These are phyloP conservation scores for Dalbergia cultrata DNA, from an alignment of 306 rosid species.

Conservation along the genomic window DNA sequence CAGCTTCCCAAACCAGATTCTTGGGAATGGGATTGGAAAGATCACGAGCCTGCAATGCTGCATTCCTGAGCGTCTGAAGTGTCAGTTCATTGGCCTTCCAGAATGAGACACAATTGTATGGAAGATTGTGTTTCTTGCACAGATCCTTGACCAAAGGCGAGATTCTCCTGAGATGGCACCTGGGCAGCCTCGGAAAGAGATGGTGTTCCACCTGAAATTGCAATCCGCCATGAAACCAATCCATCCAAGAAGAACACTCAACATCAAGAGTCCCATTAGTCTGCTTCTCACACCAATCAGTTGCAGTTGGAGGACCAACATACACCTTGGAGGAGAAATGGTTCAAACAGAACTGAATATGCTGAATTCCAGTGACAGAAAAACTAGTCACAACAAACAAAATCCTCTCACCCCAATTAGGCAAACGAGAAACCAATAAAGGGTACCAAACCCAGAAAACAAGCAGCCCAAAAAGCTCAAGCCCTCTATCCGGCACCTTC, in stretches of 20 bases:
- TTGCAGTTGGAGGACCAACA: slow-evolving; percentile 67
- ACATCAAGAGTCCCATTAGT: slow-evolving; percentile 66
- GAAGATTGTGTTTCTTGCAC: slow-evolving; percentile 72
- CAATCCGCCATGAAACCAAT: slow-evolving; percentile 90
- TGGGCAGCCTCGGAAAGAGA: slow-evolving; percentile 68
- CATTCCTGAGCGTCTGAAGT: slow-evolving; percentile 54
- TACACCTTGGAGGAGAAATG: slow-evolving; percentile 76
- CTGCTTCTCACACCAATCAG: slow-evolving; percentile 79
- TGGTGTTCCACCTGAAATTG: slow-evolving; percentile 90
- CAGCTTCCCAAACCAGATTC: slow-evolving; percentile 84
- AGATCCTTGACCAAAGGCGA: slow-evolving; percentile 74
- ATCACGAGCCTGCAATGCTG: slow-evolving; percentile 82
- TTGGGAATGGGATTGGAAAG: slow-evolving; percentile 59
- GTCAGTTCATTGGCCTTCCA: slow-evolving; percentile 73
- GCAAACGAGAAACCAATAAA: slow-evolving; percentile 64
- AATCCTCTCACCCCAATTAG: slow-evolving; percentile 64
- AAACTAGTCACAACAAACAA: slow-evolving; percentile 69
- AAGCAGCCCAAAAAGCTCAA: slow-evolving; percentile 68
- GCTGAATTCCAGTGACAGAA: slow-evolving; percentile 70
- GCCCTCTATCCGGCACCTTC: slow-evolving; percentile 54
- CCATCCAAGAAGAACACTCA: slow-evolving; percentile 75
- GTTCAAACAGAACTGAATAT: slow-evolving; percentile 80
- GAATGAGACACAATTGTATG: slow-evolving; percentile 68
- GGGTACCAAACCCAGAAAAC: slow-evolving; percentile 85
- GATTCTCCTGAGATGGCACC: slow-evolving; percentile 61